Conservation (phyloP, 805 yeast genomes). For the Candida maesae region DNA sequence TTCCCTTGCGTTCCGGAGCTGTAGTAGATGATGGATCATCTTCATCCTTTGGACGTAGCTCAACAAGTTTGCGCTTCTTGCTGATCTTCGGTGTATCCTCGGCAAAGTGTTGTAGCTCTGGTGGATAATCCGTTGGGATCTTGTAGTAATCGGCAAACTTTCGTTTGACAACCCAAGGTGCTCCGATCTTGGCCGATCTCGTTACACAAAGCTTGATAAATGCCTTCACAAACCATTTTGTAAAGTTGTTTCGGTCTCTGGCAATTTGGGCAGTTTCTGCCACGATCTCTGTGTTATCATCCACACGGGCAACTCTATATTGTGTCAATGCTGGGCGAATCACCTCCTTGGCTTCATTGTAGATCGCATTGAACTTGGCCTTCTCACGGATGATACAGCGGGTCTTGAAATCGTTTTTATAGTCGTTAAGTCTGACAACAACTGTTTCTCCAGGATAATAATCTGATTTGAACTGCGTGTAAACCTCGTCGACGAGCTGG, state of each 20-base stretch:
- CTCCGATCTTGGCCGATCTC: constrained; percentile 79
- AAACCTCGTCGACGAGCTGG: constrained; percentile 82
- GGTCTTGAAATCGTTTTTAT: constrained; percentile 26
- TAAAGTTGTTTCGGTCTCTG: constrained; percentile 82
- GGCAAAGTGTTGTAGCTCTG: constrained; percentile 38
- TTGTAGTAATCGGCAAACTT: constrained; percentile 68
- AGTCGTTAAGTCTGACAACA: constrained; percentile 42
- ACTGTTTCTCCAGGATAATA: constrained; percentile 91
- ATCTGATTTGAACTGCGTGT: constrained; percentile 69
- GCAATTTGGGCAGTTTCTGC: constrained; percentile 71
- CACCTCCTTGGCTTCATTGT: constrained; percentile 33
- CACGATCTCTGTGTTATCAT: constrained; percentile 54
- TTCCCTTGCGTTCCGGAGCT: constrained; percentile 2
- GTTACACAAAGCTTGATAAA: constrained; percentile 63
- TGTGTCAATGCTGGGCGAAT: constrained; percentile 54
- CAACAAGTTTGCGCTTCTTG: constrained; percentile 10
- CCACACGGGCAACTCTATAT: constrained; percentile 63
- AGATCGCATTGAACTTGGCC: constrained; percentile 62
- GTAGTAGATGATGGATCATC: constrained; percentile 1
- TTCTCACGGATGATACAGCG: constrained; percentile 72
- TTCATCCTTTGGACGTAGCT: constrained; percentile 10
- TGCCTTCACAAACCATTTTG: constrained; percentile 90
- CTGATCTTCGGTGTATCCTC: constrained; percentile 21
- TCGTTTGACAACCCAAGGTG: constrained; percentile 92
- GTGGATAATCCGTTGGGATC: constrained; percentile 58